A percentile compares a stretch with the other conserved stretches of the same genome.
phyloP scores from a whole-genome alignment of 345 rosid genomes.

The Conringia planisiliqua region DNA sequence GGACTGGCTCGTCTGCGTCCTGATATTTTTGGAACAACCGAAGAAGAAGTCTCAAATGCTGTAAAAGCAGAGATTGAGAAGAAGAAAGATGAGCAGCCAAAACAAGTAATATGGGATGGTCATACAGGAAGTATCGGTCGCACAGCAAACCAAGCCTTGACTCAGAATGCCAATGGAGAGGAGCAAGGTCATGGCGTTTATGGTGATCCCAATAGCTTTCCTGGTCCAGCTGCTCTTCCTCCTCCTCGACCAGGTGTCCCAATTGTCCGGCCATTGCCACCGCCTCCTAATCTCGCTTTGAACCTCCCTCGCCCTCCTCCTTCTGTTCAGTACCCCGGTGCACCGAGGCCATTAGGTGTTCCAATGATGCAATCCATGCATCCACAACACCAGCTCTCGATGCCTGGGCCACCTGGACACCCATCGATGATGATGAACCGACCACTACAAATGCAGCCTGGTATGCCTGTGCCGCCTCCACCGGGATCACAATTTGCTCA shows the following conservation, averaged over 20 bases:
- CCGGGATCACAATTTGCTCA: slow-evolving; percentile 74
- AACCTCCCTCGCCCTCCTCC: slow-evolving; percentile 80
- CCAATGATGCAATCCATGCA: slow-evolving; percentile 58
- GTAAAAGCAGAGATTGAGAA: slow-evolving; percentile 93
- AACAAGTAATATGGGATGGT: slow-evolving; percentile 95
- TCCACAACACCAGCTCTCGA: slow-evolving; percentile 46
- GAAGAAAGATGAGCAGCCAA: slow-evolving; percentile 89
- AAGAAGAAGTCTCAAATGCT: slow-evolving; percentile 95
- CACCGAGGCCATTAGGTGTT: slow-evolving; percentile 58
- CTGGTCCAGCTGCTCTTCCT: slow-evolving; percentile 86
- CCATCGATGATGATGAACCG: slow-evolving; percentile 57
- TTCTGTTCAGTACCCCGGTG: slow-evolving; percentile 42
- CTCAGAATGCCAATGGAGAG: slow-evolving; percentile 58
- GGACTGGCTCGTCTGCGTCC: slow-evolving; percentile 87
- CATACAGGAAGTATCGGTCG: slow-evolving; percentile 91
- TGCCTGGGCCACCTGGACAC: slow-evolving; percentile 59
- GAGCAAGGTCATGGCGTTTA: slow-evolving; percentile 49
- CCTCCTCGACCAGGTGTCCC: slow-evolving; percentile 77
- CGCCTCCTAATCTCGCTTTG: slow-evolving; percentile 76
- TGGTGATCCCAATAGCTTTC: slow-evolving; percentile 50
- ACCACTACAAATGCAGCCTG: slow-evolving; percentile 55
- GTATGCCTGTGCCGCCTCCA: slow-evolving; percentile 63
- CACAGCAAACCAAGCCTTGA: slow-evolving; percentile 82
- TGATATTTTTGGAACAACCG: slow-evolving; percentile 91
- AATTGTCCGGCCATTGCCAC: slow-evolving; percentile 69